Conservation (phyloP, 345 rosid species). For the Lepidium sativum region DNA sequence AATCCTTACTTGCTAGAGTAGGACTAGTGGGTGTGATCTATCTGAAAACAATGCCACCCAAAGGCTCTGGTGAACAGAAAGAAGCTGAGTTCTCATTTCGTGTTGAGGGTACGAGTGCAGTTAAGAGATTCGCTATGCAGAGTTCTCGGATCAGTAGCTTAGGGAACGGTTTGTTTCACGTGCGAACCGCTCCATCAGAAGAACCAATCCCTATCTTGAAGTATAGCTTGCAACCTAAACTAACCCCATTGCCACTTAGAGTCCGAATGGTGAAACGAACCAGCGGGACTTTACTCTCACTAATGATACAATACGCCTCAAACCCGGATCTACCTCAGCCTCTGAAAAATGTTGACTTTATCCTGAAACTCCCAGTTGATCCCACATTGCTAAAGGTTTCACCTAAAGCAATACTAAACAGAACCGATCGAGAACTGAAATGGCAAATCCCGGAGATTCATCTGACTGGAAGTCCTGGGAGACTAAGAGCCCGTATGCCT, state of each 20-base stretch:
- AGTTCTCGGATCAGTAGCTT: slow-evolving; percentile 70
- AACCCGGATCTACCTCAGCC: slow-evolving; percentile 72
- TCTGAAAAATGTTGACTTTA: slow-evolving; percentile 60
- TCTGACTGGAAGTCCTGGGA: slow-evolving; percentile 56
- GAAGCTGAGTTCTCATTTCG: slow-evolving; percentile 92
- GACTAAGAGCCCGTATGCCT: slow-evolving; percentile 83
- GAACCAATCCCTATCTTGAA: slow-evolving; percentile 86
- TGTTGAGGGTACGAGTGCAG: slow-evolving; percentile 57
- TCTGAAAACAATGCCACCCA: slow-evolving; percentile 71
- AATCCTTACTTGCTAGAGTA: slow-evolving; percentile 83
- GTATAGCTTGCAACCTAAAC: slow-evolving; percentile 78
- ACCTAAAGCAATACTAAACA: slow-evolving; percentile 80
- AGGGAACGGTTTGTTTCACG: slow-evolving; percentile 83
- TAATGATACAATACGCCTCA: slow-evolving; percentile 93
- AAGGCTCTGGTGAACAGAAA: slow-evolving; percentile 60
- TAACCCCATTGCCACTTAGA: slow-evolving; percentile 84
- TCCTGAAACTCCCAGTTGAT: slow-evolving; percentile 86
- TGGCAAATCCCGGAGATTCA: slow-evolving; percentile 91
- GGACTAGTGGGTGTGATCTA: slow-evolving; percentile 92
- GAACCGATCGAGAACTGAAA: slow-evolving; percentile 80
- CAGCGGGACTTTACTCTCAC: slow-evolving; percentile 89
- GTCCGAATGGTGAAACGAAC: slow-evolving; percentile 70
- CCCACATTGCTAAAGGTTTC: slow-evolving; percentile 91
- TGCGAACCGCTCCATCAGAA: slow-evolving; percentile 80
- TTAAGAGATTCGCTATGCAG: slow-evolving; percentile 79